phyloP scores from a whole-genome alignment of 225 moss, liverwort and hornwort species.

The Asterella californica region DNA sequence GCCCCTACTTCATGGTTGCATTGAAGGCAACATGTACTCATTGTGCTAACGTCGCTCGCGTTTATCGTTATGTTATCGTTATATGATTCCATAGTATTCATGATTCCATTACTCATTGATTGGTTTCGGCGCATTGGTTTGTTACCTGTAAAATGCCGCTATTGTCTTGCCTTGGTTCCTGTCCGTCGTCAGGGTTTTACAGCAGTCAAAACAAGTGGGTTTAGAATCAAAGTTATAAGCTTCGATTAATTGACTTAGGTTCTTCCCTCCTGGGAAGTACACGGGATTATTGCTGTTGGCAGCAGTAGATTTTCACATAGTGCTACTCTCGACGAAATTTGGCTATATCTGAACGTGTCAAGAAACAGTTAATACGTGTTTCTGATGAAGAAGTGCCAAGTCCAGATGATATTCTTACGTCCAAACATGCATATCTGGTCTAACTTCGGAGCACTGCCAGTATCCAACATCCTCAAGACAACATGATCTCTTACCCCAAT shows the following conservation, averaged over 20 bases:
- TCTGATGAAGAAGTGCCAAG: too few species aligned
- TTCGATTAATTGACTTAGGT: neutral
- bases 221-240: neutral
- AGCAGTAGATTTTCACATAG: too few species aligned
- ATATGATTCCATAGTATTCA: too few species aligned
- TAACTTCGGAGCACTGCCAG: too few species aligned
- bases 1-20: neutral
- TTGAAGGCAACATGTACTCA: neutral
- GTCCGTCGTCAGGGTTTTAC: neutral
- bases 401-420: too few species aligned
- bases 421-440: too few species aligned
- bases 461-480: too few species aligned
- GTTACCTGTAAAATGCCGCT: constrained; percentile 70
- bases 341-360: too few species aligned
- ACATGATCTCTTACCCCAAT: constrained; percentile 51
- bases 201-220: neutral
- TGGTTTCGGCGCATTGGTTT: too few species aligned
- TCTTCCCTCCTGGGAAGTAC: neutral
- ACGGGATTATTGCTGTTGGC: too few species aligned
- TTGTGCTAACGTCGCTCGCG: neutral
- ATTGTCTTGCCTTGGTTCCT: constrained; percentile 89
- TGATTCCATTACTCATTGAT: neutral
- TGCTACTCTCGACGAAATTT: too few species aligned
- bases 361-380: too few species aligned
- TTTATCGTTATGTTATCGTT: neutral